A percentile compares a stretch with the other conserved stretches of the same genome.
phyloP scores from a whole-genome alignment of 352 stramenopile species.

The Globisporangium rhizosaccharum region DNA sequence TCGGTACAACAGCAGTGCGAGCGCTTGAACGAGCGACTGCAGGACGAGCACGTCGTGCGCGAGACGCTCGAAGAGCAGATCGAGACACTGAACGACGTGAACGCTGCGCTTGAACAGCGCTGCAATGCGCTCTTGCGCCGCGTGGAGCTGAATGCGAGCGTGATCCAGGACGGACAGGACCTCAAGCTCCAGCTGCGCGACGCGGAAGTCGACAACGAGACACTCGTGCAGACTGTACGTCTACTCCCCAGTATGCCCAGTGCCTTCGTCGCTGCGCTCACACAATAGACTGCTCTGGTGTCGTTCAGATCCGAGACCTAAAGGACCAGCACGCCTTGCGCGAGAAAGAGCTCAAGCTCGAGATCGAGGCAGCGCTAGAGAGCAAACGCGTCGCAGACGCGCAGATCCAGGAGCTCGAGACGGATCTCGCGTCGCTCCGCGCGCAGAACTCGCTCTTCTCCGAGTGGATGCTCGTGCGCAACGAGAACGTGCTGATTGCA shows the following conservation, averaged over 20 bases:
- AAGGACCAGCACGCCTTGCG: constrained; percentile 60
- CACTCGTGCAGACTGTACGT: constrained; percentile 49
- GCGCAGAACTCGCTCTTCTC: constrained; percentile 66
- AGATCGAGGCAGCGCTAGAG: constrained; percentile 45
- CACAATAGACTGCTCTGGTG: background rate
- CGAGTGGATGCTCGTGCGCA: constrained; percentile 77
- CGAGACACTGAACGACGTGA: constrained; percentile 70
- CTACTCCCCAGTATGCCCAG: no score
- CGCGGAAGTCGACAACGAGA: constrained; percentile 65
- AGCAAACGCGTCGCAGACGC: constrained; percentile 39
- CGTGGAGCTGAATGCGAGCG: constrained; percentile 42
- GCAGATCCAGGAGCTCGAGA: constrained; percentile 45
- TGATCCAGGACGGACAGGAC: constrained; percentile 51
- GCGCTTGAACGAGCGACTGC: constrained; percentile 32
- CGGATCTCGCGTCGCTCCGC: constrained; percentile 51
- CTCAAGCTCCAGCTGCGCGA: constrained; percentile 60
- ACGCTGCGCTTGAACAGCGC: constrained; percentile 62
- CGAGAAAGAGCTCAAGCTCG: constrained; percentile 58
- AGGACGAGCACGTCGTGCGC: constrained; percentile 49
- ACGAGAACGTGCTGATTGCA: constrained; percentile 41
- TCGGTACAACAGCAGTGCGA: constrained; percentile 49
- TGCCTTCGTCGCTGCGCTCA: background rate
- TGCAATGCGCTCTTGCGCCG: constrained; percentile 61
- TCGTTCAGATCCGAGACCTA: constrained; percentile 52
- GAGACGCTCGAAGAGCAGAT: constrained; percentile 60